Base-by-base conservation (phyloP, 176 grass and related monocot species). In the Aegilops sharonensis region DNA sequence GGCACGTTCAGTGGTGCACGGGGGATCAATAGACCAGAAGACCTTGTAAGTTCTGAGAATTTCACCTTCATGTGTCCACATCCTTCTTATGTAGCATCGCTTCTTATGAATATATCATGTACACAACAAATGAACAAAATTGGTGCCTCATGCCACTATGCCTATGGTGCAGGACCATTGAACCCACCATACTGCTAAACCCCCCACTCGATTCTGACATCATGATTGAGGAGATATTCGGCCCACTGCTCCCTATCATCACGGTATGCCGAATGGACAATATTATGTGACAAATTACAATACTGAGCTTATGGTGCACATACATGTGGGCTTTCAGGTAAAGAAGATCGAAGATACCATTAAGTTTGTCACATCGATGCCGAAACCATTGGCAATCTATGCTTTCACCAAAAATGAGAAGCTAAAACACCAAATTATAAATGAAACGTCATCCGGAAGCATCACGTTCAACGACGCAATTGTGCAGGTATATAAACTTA, bases 291-390 rank as follows among this genome's bases (percentile, higher is more conserved):
- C 7, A 59, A 0, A 4, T 21, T 21, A 59, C 1, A 59, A 9
- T 59, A 59, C 1, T 59, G 11, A 66, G 34, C 2, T 10, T 6
- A 18, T 14, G 11, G 21, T 21, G 2, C 35, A 11, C 11, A 4
- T 27, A 8, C 45, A 4, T 57, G 7, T 61, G 17, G 27, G 8
- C 68, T 75, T 57, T 6, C 54, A 97, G 95, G 77, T 98, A 13
- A 95, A 94, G 87, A 92, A 90, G 86, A 91, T 91, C 32, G 97
- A 98, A 35, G 94, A 98, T 29, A 90, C 87, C 76, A 89, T 98
- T 31, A 48, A 64, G 50, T 91, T 94, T 20, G 64, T 98, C 12
- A 89, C 83, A 50, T 78, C 90, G 5, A 92, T 69, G 86, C 90
- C 92, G 6, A 98, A 95, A 68, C 90, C 97, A 17, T 83, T 95